A percentile compares a stretch with the other conserved stretches of the same genome.
Evolutionary conservation across 1,284 basidiomycete species (phyloP).

Genomic region (Inonotus hispidus): DNA sequence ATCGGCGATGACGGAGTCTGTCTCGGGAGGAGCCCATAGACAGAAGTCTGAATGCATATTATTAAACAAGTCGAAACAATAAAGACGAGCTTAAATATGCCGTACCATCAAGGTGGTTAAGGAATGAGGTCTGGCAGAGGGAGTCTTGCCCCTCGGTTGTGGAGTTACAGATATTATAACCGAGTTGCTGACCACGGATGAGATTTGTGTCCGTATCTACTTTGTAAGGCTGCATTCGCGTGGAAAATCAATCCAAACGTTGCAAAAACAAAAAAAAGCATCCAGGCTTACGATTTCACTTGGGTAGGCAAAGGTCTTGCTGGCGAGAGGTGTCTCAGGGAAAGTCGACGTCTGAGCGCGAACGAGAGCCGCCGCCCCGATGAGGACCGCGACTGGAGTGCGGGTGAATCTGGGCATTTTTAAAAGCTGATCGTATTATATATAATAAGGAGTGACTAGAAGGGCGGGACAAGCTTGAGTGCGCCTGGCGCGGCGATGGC

Average conservation of each 20-base stretch:
- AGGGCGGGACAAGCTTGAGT: neutral
- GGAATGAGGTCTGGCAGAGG: conserved; percentile 46
- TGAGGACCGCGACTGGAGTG: conserved; percentile 36
- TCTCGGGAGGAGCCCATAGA: conserved; percentile 49
- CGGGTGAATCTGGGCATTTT: conserved; percentile 41
- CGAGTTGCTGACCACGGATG: conserved; percentile 33
- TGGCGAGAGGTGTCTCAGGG: conserved; percentile 46
- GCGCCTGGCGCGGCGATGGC: conserved; percentile 1
- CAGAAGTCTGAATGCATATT: conserved; percentile 47
- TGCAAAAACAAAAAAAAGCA: neutral
- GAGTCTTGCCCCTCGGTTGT: conserved; percentile 40
- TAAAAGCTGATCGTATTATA: conserved; percentile 14
- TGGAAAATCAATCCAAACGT: neutral
- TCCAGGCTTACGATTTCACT: conserved; percentile 37
- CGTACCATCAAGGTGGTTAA: conserved; percentile 49
- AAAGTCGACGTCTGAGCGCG: conserved; percentile 29
- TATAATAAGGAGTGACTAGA: conserved; percentile 14
- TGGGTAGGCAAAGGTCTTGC: conserved; percentile 47
- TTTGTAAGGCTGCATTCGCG: conserved; percentile 30
- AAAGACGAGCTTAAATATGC: neutral
- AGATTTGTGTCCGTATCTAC: conserved; percentile 24
- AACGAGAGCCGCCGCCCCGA: conserved; percentile 30
- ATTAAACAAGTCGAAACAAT: neutral
- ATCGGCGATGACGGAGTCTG: conserved; percentile 51
- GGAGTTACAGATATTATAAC: conserved; percentile 45